Percentiles rank a stretch among this genome's conserved stretches.
Evolutionary conservation across 2,329 filamentous ascomycete species (phyloP).

Genomic region (Dothiorella sarmentorum): DNA sequence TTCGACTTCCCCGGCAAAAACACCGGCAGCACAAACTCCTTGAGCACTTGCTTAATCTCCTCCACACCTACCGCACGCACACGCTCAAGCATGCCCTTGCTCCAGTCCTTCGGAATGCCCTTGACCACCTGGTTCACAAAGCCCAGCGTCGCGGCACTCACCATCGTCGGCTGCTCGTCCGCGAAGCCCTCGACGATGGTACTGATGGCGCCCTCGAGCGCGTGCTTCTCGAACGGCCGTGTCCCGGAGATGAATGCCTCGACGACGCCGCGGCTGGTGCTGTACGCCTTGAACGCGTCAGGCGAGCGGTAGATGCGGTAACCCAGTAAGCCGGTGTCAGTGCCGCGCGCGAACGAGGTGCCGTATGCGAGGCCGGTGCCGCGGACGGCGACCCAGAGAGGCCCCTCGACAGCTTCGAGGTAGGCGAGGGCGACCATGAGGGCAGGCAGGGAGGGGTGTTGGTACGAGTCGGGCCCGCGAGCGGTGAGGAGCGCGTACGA

Average conservation of each 20-base stretch:
- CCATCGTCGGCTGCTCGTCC: slow-evolving; percentile 83
- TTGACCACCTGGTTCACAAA: slow-evolving; percentile 80
- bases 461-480: slow-evolving; percentile 69
- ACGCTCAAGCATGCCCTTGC: slow-evolving; percentile 68
- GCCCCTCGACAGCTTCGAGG: slow-evolving; percentile 88
- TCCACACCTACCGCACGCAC: slow-evolving; percentile 73
- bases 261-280: slow-evolving; percentile 71
- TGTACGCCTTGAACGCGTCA: slow-evolving; percentile 81
- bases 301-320: slow-evolving; percentile 89
- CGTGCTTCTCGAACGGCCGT: slow-evolving; percentile 70
- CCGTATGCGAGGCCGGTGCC: slow-evolving; percentile 93
- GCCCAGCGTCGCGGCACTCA: slow-evolving; percentile 74
- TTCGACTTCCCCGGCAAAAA: slow-evolving; percentile 81
- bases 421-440: slow-evolving; percentile 87
- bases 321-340: slow-evolving; percentile 75
- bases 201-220: slow-evolving; percentile 86
- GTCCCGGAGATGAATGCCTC: slow-evolving; percentile 69
- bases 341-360: slow-evolving; percentile 70
- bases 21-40: slow-evolving; percentile 70
- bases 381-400: slow-evolving; percentile 88
- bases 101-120: slow-evolving; percentile 72
- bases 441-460: slow-evolving; percentile 74
- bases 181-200: slow-evolving; percentile 83
- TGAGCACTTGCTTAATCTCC: slow-evolving; percentile 72
- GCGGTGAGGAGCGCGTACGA: slow-evolving; percentile 79